Evolutionary conservation across 495 filamentous ascomycete species (phyloP), one percentile per base, ranked within the genome.

Genomic region (Hamigera avellanea): DNA sequence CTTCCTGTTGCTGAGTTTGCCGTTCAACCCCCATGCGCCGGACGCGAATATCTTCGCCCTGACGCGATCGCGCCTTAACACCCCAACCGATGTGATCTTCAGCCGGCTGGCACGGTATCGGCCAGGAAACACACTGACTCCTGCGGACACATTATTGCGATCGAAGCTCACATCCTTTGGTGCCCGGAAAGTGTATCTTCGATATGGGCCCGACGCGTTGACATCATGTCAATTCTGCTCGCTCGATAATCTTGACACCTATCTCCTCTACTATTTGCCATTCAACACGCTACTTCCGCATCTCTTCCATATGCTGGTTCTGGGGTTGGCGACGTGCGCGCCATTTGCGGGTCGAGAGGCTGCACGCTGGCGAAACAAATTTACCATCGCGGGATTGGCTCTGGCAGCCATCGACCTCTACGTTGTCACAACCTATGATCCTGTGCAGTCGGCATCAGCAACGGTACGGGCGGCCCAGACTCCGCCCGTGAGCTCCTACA

Each of bases 41-140:
- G 38, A 48, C 14, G 73, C 81, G 39, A 95, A 94, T 59, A 66
- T 95, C 57, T 95, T 95, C 73, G 41, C 50, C 16, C 50, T 67
- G 8, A 95, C 91, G 3, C 66, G 75, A 16, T 88, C 83, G 30
- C 83, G 88, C 27, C 69, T 95, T 10, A 85, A 86, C 45, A 95
- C 83, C 27, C 77, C 83, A 10, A 78, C 72, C 23, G 83, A 94
- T 52, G 78, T 89, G 26, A 72, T 98, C 52, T 93, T 95, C 59
- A 74, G 66, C 35, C 85, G 89, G 5, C 74, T 98, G 5, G 55
- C 74, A 12, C 52, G 69, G 14, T 48, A 81, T 35, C 80, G 86
- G 0, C 66, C 75, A 0, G 48, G 51, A 26, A 43, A 49, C 29
- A 41, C 53, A 19, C 68, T 87, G 13, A 84, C 78, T 0, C 41